Evolutionary conservation across 2,329 filamentous ascomycete genomes (phyloP), one percentile per base, ranked within the genome.

Genomic region (Pyrenochaeta sp.): DNA sequence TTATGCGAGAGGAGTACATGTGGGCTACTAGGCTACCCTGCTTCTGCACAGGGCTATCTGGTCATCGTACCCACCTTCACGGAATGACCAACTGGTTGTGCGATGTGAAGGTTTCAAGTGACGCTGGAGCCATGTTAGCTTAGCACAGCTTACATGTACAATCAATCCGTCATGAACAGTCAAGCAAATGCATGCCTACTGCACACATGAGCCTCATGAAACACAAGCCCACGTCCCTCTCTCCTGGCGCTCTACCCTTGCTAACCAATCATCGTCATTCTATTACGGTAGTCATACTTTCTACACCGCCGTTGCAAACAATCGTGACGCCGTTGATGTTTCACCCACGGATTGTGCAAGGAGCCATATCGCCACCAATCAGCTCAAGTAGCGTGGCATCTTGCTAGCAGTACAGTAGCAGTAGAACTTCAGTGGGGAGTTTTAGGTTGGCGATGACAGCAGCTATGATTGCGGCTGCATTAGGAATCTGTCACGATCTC

Each of bases 401-500:
- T 30, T 9, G 28, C 5, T 30, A 9, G 28, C 5, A 30, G 5
- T 30, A 30, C 9, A 9, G 28, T 30, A 30, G 28, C 28, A 30
- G 28, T 30, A 30, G 28, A 30, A 30, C 5, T 30, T 2, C 9
- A 30, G 28, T 5, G 28, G 28, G 1, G 28, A 30, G 28, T 9
- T 9, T 1, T 1, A 5, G 28, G 28, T 5, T 42, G 39, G 22
- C 39, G 8, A 9, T 43, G 40, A 19, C 40, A 19, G 40, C 19
- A 43, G 2, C 25, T 3, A 22, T 27, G 3, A 15, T 43, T 27
- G 22, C 6, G 6, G 19, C 5, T 5, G 19, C 6, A 12, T 24
- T 43, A 9, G 12, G 40, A 13, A 27, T 25, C 48, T 56, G 53
- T 56, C 53, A 56, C 51, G 36, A 56, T 51, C 47, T 47, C 46